Base-by-base conservation (phyloP, 2,329 filamentous ascomycete species). In the Colletotrichum higginsianum region DNA sequence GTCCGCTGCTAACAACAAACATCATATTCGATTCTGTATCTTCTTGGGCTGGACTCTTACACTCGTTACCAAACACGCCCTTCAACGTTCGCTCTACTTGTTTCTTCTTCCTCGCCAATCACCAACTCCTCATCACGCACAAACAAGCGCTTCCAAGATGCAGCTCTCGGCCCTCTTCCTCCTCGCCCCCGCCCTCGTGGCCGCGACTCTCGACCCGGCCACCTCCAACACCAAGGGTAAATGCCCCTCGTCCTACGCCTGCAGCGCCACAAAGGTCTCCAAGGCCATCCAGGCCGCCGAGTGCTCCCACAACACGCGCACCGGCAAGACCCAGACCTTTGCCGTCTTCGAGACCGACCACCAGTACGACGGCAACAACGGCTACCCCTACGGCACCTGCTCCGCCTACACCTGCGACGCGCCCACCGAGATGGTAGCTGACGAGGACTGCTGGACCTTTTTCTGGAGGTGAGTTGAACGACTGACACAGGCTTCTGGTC, bases 271-370 rank as follows among this genome's bases (percentile, higher is more conserved):
- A n/a, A 71, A 68, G 65, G 58, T 64, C n/a, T 68, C 69, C 53
- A 69, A 69, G 58, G 65, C 69, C 58, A 71, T 71, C 69, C 69
- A 71, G 53, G 69, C 69, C 58, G 69, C 69, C 65, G 69, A 71
- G 69, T 71, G 69, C 69, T 68, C 69, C 38, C 65, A 68, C 53
- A 71, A 71, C 47, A 71, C 69, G 46, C 69, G 69, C 53, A 71
- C 69, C 47, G 46, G 52, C 52, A 55, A 71, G 64, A 58, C 64
- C 35, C 69, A 71, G 65, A 71, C 69, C 13, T 71, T 71, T 0
- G 69, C 69, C 65, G 69, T 71, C 46, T 71, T 71, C 69, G 65
- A 68, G 58, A 68, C 65, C 38, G 65, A 71, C 53, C 69, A 71
- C 69, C 58, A 60, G 46, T 68, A 71, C 46, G 69, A 71, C 53